Percentiles rank a stretch among this genome's conserved stretches.
phyloP scores from a whole-genome alignment of 441 rosid species.

The Populus hybrid region DNA sequence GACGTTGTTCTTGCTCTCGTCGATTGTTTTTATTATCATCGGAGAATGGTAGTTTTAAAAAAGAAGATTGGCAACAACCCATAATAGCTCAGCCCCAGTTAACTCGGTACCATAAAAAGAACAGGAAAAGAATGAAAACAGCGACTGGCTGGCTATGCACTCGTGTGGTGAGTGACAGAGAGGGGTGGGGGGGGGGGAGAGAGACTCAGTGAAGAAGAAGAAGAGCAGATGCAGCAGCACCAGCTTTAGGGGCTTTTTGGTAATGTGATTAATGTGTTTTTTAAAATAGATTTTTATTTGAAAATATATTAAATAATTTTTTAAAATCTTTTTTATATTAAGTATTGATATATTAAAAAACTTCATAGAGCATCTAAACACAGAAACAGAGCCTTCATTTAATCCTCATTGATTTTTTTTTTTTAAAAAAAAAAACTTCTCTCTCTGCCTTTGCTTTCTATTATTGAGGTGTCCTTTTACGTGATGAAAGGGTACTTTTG shows the following conservation, averaged over 20 bases:
- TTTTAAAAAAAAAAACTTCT: background rate
- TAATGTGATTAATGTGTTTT: too few relatives aligned
- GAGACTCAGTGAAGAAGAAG: background rate
- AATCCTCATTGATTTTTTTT: too few relatives aligned
- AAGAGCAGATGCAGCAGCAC: background rate
- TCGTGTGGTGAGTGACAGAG: background rate
- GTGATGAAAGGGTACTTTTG: conserved; percentile 20
- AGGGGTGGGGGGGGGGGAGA: background rate
- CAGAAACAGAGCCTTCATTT: too few relatives aligned
- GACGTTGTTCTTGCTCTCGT: conserved; percentile 23
- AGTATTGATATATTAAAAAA: too few relatives aligned
- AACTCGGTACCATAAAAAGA: conserved; percentile 19
- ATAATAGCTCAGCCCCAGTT: conserved; percentile 49
- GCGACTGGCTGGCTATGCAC: background rate
- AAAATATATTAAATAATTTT: too few relatives aligned
- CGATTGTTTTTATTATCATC: conserved; percentile 20
- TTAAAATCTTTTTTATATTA: too few relatives aligned
- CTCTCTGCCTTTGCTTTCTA: conserved; percentile 16
- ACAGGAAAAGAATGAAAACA: background rate
- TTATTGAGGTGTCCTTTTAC: conserved; percentile 26
- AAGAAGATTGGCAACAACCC: conserved; percentile 81
- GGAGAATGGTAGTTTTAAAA: conserved; percentile 24
- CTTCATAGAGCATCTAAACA: too few relatives aligned
- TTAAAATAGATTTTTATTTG: background rate
- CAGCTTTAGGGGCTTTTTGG: background rate